Conservation (phyloP, 257 asterid species). For the Solanum etuberosum region DNA sequence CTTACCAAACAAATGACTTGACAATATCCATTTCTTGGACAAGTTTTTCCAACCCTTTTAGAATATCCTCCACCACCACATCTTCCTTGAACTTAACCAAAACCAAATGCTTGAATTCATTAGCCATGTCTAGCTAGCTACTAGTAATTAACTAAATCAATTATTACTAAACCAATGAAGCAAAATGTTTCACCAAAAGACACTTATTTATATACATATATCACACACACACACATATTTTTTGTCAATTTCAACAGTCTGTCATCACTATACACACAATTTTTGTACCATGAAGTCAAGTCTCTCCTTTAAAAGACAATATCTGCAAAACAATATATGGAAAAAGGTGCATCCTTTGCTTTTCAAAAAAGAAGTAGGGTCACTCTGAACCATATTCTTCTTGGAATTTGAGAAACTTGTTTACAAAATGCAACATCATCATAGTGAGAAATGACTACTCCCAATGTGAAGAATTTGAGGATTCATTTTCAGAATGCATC, state of each 20-base stretch:
- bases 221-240: not conserved
- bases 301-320: conserved; percentile 40
- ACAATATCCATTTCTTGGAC: conserved; percentile 58
- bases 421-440: not conserved
- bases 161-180: not conserved
- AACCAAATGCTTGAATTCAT: conserved; percentile 79
- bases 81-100: conserved; percentile 77
- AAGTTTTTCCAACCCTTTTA: conserved; percentile 71
- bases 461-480: not conserved
- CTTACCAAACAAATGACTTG: conserved; percentile 85
- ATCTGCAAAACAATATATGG: conserved; percentile 28
- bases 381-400: not conserved
- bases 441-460: not conserved
- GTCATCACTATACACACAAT: conserved; percentile 14
- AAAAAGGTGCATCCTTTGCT: conserved; percentile 10
- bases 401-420: not conserved
- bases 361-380: not conserved
- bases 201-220: conserved; percentile 22
- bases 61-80: conserved; percentile 47
- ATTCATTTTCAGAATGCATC: not conserved
- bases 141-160: not conserved
- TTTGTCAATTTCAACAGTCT: conserved; percentile 23
- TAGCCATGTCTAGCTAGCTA: conserved; percentile 22
- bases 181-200: conserved; percentile 6
- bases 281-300: conserved; percentile 35